phyloP scores from a whole-genome alignment of 2,329 filamentous ascomycete species.

The Ascosphaera apis region DNA sequence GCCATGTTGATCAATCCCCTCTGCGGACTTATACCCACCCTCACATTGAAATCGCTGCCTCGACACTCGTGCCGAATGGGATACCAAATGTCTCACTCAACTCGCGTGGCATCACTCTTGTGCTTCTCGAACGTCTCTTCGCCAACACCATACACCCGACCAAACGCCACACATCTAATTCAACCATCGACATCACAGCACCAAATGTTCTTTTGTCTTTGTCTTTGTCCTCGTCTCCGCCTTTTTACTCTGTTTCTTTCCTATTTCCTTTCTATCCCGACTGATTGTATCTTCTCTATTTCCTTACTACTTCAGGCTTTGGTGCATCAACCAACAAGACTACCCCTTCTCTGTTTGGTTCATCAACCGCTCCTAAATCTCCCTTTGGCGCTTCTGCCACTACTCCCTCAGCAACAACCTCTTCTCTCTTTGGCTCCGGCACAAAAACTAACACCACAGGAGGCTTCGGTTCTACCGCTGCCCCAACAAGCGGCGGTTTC shows the following conservation, averaged over 20 bases:
- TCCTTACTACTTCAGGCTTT: not conserved
- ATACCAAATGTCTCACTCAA: no score
- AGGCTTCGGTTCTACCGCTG: not conserved
- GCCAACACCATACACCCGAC: no score
- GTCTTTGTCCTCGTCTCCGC: not conserved
- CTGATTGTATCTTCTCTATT: not conserved
- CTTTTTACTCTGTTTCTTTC: not conserved
- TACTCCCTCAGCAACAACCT: not conserved
- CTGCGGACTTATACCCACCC: no score
- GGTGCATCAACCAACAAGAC: not conserved
- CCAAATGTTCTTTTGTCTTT: no score
- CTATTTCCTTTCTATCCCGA: not conserved
- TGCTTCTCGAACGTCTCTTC: no score
- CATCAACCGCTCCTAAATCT: not conserved
- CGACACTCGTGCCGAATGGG: no score
- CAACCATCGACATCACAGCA: no score
- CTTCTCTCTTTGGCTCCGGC: conserved; percentile 1
- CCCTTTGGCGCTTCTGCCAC: conserved; percentile 1
- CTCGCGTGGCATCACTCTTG: no score
- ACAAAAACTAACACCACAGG: not conserved
- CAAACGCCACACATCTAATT: no score
- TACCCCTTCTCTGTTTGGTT: not conserved
- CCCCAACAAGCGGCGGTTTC: conserved; percentile 4
- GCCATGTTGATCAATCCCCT: not conserved
- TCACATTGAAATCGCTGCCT: no score